Percentiles rank a stretch among this genome's conserved stretches.
These are phyloP conservation scores for Neoscytalidium dimidiatum DNA, from an alignment of 2,329 filamentous ascomycete genomes.

Conservation along the genomic window DNA sequence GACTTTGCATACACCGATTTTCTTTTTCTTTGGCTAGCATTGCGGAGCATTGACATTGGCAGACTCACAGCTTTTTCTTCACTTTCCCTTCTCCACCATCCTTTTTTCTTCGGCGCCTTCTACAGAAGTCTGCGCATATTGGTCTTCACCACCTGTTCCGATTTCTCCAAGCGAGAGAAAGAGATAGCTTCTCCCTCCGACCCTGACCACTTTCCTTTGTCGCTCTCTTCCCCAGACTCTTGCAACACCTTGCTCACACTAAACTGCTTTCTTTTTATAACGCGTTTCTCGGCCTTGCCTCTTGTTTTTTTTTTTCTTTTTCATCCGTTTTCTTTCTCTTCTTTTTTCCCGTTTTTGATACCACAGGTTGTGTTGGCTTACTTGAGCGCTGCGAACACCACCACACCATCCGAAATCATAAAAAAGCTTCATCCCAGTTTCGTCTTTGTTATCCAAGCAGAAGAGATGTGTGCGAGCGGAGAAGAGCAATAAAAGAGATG, in stretches of 20 bases:
- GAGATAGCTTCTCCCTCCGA: constrained; percentile 7
- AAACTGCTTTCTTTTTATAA: constrained; percentile 7
- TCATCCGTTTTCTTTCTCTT: not conserved
- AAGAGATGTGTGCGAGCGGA: constrained; percentile 8
- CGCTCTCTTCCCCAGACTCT: constrained; percentile 10
- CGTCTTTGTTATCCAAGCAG: not conserved
- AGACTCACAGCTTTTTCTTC: constrained; percentile 4
- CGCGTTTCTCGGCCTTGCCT: constrained; percentile 6
- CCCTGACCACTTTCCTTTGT: constrained; percentile 21
- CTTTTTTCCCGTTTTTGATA: constrained; percentile 18
- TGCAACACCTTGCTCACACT: constrained; percentile 7
- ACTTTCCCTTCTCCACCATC: not conserved
- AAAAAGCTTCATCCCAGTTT: constrained; percentile 17
- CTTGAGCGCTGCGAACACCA: constrained; percentile 19
- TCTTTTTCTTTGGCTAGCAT: constrained; percentile 19
- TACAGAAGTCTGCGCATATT: constrained; percentile 5
- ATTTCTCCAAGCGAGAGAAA: constrained; percentile 14
- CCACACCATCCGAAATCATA: constrained; percentile 19
- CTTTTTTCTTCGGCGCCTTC: not conserved
- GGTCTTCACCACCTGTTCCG: constrained; percentile 9
- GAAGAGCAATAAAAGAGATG: not conserved
- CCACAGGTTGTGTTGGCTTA: constrained; percentile 21
- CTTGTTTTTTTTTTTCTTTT: constrained; percentile 1
- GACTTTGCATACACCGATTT: constrained; percentile 17
- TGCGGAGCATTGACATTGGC: constrained; percentile 21